A percentile compares a stretch with the other conserved stretches of the same genome.
Conservation (phyloP, 352 stramenopile species). For the Blastocystis sp. region DNA sequence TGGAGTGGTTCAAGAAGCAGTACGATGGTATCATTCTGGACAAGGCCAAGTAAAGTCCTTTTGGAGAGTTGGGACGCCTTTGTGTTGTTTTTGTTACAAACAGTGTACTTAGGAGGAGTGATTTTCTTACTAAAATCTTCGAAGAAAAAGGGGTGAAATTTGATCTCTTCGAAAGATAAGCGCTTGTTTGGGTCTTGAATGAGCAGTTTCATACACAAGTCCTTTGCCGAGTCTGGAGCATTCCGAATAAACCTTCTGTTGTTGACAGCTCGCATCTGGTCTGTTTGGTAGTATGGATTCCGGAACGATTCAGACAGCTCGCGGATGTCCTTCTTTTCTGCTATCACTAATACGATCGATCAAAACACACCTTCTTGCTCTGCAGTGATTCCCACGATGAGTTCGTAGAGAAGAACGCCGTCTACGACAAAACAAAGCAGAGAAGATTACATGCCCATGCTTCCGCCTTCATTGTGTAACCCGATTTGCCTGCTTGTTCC, state of each 20-base stretch:
- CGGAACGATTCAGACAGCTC: not conserved
- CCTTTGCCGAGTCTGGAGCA: not conserved
- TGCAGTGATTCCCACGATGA: not conserved
- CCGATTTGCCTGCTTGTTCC: not conserved
- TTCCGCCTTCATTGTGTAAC: not conserved
- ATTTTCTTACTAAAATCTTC: not conserved
- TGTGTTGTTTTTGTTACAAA: not conserved
- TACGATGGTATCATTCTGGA: slow-evolving; percentile 63
- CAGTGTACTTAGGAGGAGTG: not conserved
- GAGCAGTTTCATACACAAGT: not conserved
- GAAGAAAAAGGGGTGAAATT: slow-evolving; percentile 2
- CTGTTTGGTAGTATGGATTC: not conserved
- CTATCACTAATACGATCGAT: not conserved
- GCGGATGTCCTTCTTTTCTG: not conserved
- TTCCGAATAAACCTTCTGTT: not conserved
- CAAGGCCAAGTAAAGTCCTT: slow-evolving; percentile 50
- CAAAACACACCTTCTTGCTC: not conserved
- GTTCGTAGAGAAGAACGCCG: slow-evolving; percentile 1
- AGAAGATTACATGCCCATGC: not conserved
- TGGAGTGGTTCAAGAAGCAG: slow-evolving; percentile 62
- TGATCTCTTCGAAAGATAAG: not conserved
- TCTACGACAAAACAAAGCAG: not conserved
- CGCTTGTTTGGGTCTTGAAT: slow-evolving; percentile 10
- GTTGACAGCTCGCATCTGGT: not conserved
- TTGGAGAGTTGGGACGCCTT: not conserved